A percentile compares a stretch with the other conserved stretches of the same genome.
Evolutionary conservation across 2,329 filamentous ascomycete species (phyloP).

Genomic region (Diaporthe ilicicola): DNA sequence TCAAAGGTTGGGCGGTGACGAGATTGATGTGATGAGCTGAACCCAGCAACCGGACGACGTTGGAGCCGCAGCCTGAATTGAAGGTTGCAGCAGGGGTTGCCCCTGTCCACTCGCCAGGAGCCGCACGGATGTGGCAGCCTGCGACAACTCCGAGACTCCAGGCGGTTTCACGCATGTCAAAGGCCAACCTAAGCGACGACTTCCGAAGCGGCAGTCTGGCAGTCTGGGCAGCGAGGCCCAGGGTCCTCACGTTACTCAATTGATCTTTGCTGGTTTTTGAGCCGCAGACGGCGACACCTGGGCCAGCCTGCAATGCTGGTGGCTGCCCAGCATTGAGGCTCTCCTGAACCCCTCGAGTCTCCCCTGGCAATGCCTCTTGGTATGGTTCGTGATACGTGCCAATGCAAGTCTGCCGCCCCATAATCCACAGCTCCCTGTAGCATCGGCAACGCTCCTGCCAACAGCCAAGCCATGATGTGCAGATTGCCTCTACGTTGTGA

Average conservation of each 20-base stretch:
- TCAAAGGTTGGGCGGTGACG: not conserved
- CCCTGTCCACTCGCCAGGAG: constrained; percentile 16
- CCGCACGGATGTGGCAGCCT: constrained; percentile 31
- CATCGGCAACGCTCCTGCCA: not conserved
- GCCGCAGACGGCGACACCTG: not conserved
- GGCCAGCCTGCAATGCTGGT: not conserved
- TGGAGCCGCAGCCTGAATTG: constrained; percentile 42
- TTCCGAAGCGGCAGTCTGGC: not conserved
- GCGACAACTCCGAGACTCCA: constrained; percentile 33
- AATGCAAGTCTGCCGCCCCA: constrained; percentile 9
- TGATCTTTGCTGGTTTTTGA: not conserved
- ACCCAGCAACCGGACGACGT: constrained; percentile 38
- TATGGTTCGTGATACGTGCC: constrained; percentile 13
- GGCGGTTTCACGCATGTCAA: constrained; percentile 30
- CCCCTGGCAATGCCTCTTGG: constrained; percentile 6
- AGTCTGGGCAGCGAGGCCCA: not conserved
- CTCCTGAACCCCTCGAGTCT: not conserved
- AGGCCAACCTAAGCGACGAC: constrained; percentile 6
- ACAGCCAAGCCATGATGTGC: constrained; percentile 22
- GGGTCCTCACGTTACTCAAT: not conserved
- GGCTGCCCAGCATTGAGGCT: constrained; percentile 6
- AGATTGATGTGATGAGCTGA: constrained; percentile 26
- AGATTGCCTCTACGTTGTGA: constrained; percentile 8
- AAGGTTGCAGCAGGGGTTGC: constrained; percentile 39
- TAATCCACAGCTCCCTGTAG: not conserved